phyloP scores from a whole-genome alignment of 1,284 basidiomycete species.

The Trichosporon inkin region DNA sequence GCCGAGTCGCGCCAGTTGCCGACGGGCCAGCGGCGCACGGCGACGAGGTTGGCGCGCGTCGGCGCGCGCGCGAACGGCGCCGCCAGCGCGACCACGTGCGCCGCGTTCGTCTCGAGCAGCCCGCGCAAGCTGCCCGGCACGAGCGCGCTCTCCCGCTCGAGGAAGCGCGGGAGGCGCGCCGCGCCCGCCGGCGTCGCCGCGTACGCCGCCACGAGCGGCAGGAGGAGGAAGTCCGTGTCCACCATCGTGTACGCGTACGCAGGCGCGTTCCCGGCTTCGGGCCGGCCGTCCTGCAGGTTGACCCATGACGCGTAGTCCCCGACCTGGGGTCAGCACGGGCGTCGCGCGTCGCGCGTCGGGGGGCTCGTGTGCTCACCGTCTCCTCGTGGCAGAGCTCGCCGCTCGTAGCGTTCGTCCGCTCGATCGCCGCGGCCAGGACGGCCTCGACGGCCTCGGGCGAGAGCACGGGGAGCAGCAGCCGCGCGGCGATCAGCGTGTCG shows the following conservation, averaged over 20 bases:
- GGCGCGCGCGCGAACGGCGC: conserved; percentile 47
- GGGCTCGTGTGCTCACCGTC: conserved; percentile 28
- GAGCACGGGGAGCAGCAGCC: conserved; percentile 51
- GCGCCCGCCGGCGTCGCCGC: conserved; percentile 40
- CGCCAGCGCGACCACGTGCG: conserved; percentile 39
- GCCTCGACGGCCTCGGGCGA: conserved; percentile 51
- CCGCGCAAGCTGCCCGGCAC: conserved; percentile 50
- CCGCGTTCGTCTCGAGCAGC: conserved; percentile 35
- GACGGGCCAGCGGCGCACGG: conserved; percentile 43
- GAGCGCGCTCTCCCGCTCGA: conserved; percentile 44
- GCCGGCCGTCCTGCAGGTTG: conserved; percentile 48
- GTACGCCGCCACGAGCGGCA: conserved; percentile 53
- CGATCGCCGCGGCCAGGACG: conserved; percentile 52
- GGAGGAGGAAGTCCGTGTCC: conserved; percentile 53
- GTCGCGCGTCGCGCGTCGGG: no score
- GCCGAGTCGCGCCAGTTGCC: conserved; percentile 58
- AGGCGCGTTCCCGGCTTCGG: conserved; percentile 50
- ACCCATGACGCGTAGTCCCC: conserved; percentile 37
- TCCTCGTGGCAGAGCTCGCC: conserved; percentile 55
- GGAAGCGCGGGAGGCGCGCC: conserved; percentile 35
- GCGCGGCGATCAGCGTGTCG: conserved; percentile 53
- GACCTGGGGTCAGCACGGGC: conserved; percentile 14
- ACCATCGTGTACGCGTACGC: conserved; percentile 53
- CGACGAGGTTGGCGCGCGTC: conserved; percentile 44
- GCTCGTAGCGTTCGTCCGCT: conserved; percentile 48